Evolutionary conservation across 345 rosid species (phyloP), one percentile per base, ranked within the genome.

Genomic region (Bruguiera parviflora): DNA sequence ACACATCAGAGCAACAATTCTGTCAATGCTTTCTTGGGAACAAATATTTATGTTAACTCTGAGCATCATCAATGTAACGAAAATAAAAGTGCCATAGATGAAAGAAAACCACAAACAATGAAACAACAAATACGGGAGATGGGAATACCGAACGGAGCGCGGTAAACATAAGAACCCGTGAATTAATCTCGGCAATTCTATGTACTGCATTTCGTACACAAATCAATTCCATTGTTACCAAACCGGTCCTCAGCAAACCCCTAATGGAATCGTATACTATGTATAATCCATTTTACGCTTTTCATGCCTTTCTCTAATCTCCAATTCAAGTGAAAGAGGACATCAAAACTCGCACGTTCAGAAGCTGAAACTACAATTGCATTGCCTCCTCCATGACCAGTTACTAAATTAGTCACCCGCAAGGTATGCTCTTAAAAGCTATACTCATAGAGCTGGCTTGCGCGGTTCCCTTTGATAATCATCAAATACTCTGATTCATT

Each of bases 321-420:
- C 25, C 4, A 24, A 59, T 18, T 35, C 21, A 43, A 31, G 46
- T 58, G 21, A 33, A 67, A 47, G 52, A 77, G 55, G 11, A 33
- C 8, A 52, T 53, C 79, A 60, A 58, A 83, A 96, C 90, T 94
- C 91, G 77, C 97, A 94, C 1, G 91, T 89, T 65, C 85, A 7
- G 98, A 94, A 71, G 98, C 87, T 20, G 97, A 84, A 59, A 89
- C 77, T 21, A 89, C 77, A 71, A 83, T 65, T 29, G 95, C 88
- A 85, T 83, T 88, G 68, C 81, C 73, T 70, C 90, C 92, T 46
- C 97, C 92, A 74, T 78, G 80, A 43, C 92, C 96, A 1, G 71
- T 33, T 19, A 76, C 86, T 61, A 88, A 58, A 72, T 94, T 95
- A 32, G 86, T 94, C 16, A 94, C 76, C 46, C 76, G 47, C 79